phyloP scores from a whole-genome alignment of 768 basidiomycete species.

The Panus rudis region DNA sequence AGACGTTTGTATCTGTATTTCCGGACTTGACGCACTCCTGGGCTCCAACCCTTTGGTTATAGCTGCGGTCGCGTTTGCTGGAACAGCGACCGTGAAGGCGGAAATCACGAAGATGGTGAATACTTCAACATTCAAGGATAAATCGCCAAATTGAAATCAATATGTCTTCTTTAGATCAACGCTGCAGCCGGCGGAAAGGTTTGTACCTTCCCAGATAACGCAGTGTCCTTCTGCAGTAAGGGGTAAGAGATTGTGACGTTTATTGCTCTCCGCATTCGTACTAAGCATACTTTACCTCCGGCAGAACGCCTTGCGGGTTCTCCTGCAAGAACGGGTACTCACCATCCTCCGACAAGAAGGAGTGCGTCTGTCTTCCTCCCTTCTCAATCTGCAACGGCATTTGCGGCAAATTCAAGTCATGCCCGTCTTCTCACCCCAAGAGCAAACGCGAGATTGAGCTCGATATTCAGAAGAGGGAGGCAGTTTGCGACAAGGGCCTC shows the following conservation, averaged over 20 bases:
- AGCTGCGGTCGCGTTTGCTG: constrained; percentile 24
- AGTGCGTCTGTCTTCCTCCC: constrained; percentile 35
- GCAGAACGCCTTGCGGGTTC: constrained; percentile 34
- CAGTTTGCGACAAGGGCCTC: constrained; percentile 29
- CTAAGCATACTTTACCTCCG: neutral
- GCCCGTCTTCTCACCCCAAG: constrained; percentile 19
- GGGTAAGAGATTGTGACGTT: constrained; percentile 6
- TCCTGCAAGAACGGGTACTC: constrained; percentile 36
- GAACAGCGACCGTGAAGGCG: constrained; percentile 22
- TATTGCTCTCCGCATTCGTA: neutral
- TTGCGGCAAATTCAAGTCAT: constrained; percentile 21
- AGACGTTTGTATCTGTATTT: constrained; percentile 41
- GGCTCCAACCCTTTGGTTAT: constrained; percentile 25
- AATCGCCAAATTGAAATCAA: neutral
- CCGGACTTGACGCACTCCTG: constrained; percentile 30
- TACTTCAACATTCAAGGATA: neutral
- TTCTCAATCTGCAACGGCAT: constrained; percentile 39
- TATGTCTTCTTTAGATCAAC: constrained; percentile 19
- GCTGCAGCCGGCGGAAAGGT: constrained; percentile 12
- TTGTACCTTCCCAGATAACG: constrained; percentile 37
- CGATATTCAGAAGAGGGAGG: constrained; percentile 16
- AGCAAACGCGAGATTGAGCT: constrained; percentile 26
- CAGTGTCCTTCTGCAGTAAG: constrained; percentile 28
- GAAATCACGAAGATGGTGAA: constrained; percentile 32
- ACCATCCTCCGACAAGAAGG: constrained; percentile 17